Base-by-base conservation (phyloP, 2,329 filamentous ascomycete genomes). In the Aspergillus carbonarius region DNA sequence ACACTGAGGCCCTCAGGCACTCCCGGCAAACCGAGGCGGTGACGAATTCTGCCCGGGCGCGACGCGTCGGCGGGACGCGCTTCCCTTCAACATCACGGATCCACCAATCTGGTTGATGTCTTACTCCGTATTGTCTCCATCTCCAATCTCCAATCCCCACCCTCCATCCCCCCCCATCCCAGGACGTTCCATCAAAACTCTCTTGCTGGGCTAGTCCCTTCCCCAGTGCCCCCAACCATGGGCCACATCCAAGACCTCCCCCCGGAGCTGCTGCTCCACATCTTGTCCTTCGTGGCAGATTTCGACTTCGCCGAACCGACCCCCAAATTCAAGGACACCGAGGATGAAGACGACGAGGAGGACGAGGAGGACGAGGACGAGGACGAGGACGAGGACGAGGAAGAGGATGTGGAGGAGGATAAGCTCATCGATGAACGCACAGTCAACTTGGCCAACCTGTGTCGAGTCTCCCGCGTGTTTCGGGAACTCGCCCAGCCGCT, bases 401-500 rank as follows among this genome's bases (percentile, higher is more conserved):
- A 46, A 8, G 10, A 42, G 4, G 34, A 46, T 6, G 17, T 17
- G 4, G 27, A 35, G 4, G 37, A 46, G 12, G 51, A 15, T 15
- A 27, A 20, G 10, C 42, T 48, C 23, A n/a, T 6, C 3, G 42
- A 60, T 17, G 34, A 35, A 1, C 30, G 30, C 30, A 13, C 13
- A 2, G 7, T 27, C n/a, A 32, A 58, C 47, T 32, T 70, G 27
- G 42, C 35, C 46, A 61, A 61, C 32, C 10, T 61, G 9, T 70
- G 67, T 18, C 54, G 68, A 20, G 67, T 69, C 17, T 68, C 62
- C 5, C 62, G 44, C 12, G 42, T 44, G 23, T 63, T 67, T 20
- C 60, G 67, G 15, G 60, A 63, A 3, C 27, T 69, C 7, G 62
- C 62, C 1, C 67, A 70, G 39, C 66, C 67, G 44, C 35, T 68